Evolutionary conservation across 2,329 filamentous ascomycete genomes (phyloP).

Genomic region (Colletotrichum graminicola): DNA sequence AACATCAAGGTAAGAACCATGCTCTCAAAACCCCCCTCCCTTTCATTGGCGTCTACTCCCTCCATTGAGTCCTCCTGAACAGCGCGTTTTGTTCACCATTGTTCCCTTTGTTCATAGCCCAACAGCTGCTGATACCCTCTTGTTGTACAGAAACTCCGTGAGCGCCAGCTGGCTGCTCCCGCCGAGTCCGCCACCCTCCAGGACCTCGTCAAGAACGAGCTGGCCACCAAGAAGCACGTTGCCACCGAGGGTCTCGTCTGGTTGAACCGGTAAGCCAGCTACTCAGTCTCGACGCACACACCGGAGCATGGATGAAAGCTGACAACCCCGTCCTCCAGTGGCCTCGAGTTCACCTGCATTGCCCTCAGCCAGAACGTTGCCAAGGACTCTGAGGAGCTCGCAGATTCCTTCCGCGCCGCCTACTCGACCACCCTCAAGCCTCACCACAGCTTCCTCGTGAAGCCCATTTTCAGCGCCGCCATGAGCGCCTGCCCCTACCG

Average conservation of each 20-base stretch:
- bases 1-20: slow-evolving; percentile 83
- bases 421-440: slow-evolving; percentile 91
- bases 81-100: background rate
- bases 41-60: background rate
- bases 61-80: slow-evolving; percentile 20
- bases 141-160: slow-evolving; percentile 81
- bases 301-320: slow-evolving; percentile 7
- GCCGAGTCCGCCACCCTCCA: slow-evolving; percentile 86
- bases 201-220: slow-evolving; percentile 85
- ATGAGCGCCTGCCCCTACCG: slow-evolving; percentile 95
- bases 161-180: slow-evolving; percentile 83
- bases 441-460: slow-evolving; percentile 91
- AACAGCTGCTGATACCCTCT: background rate
- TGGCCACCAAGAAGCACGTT: slow-evolving; percentile 88
- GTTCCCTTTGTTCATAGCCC: background rate
- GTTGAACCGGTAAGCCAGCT: slow-evolving; percentile 79
- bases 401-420: slow-evolving; percentile 85
- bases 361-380: slow-evolving; percentile 83
- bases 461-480: slow-evolving; percentile 91
- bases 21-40: slow-evolving; percentile 19
- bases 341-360: slow-evolving; percentile 92
- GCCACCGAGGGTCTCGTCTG: slow-evolving; percentile 93
- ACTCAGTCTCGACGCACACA: background rate
- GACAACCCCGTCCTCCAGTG: slow-evolving; percentile 63
- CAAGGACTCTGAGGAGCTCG: slow-evolving; percentile 79